phyloP scores from a whole-genome alignment of 139 green algal species.

The Pleodorina starrii region DNA sequence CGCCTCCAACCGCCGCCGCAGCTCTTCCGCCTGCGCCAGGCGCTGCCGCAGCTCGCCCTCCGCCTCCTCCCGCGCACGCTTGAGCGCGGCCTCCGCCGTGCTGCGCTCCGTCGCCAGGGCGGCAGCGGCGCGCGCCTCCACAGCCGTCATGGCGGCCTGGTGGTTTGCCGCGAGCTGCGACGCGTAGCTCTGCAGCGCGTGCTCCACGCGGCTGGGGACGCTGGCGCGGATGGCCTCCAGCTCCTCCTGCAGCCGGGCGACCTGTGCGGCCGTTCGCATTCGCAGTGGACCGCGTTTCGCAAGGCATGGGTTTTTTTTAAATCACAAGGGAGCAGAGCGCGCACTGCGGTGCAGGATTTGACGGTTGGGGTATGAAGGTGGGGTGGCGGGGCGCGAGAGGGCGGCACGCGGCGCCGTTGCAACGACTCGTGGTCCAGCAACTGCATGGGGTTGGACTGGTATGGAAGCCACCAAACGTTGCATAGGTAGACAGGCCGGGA shows the following conservation, averaged over 20 bases:
- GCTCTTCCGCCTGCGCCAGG: conserved; percentile 6
- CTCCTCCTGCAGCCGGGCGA: conserved; percentile 25
- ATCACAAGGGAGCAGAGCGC: no score
- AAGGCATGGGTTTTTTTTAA: no score
- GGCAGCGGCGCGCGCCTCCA: conserved; percentile 8
- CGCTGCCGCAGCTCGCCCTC: background rate
- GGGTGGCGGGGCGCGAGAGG: no score
- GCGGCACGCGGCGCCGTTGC: no score
- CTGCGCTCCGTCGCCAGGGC: conserved; percentile 7
- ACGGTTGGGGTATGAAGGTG: no score
- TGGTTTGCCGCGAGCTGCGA: background rate
- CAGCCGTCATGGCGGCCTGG: background rate
- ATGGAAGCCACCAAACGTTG: no score
- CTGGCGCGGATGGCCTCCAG: conserved; percentile 28
- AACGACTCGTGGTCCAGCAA: no score
- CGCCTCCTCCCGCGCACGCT: background rate
- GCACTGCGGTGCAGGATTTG: no score
- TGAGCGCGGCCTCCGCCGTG: background rate
- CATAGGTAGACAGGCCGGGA: no score
- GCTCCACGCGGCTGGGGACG: conserved; percentile 10
- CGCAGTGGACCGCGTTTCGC: no score
- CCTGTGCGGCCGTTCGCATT: background rate
- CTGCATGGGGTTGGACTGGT: no score
- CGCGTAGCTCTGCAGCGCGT: conserved; percentile 6
- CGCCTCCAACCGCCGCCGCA: background rate